These are phyloP conservation scores for Glycyrrhiza uralensis DNA, from an alignment of 306 rosid genomes.

Conservation along the genomic window DNA sequence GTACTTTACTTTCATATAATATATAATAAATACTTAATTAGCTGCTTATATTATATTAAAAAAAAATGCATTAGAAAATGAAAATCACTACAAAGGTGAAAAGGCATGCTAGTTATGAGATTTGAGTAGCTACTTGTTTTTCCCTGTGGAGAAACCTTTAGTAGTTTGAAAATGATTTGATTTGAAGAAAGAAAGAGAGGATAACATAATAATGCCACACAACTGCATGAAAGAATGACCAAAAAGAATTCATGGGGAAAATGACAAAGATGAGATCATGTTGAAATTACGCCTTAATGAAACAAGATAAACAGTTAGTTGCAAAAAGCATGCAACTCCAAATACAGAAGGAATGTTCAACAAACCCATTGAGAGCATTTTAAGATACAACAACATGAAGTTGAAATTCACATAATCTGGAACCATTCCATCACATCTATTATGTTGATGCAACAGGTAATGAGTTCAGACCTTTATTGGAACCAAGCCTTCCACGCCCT, in stretches of 20 bases:
- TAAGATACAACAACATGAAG: conserved; percentile 7
- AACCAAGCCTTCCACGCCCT: conserved; percentile 72
- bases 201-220: conserved; percentile 7
- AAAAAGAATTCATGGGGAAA: neutral
- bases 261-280: neutral
- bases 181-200: neutral
- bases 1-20: too few species aligned
- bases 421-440: neutral
- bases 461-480: conserved; percentile 34
- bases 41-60: too few species aligned
- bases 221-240: neutral
- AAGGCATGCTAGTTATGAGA: too few species aligned
- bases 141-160: too few species aligned
- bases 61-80: too few species aligned
- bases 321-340: conserved; percentile 79
- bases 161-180: neutral
- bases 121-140: too few species aligned
- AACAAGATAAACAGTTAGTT: conserved; percentile 45
- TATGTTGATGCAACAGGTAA: conserved; percentile 46
- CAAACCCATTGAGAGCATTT: conserved; percentile 14
- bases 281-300: conserved; percentile 17
- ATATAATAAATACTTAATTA: too few species aligned
- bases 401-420: conserved; percentile 5
- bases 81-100: too few species aligned
- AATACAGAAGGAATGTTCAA: conserved; percentile 30